Evolutionary conservation across 306 rosid species (phyloP), one percentile per base, ranked within the genome.

Genomic region (Alnus rubra): DNA sequence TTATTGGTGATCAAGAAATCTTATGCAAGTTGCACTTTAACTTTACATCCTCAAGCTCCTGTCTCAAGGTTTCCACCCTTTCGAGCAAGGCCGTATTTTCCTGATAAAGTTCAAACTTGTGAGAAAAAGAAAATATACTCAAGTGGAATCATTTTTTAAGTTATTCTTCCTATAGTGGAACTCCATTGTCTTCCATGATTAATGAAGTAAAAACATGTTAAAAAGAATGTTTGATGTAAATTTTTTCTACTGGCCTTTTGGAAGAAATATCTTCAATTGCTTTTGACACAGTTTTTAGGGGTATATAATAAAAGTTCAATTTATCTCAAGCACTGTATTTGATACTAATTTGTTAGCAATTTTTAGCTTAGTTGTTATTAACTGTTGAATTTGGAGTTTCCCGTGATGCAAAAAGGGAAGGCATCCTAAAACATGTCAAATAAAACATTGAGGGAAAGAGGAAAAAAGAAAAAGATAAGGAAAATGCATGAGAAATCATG

Each of bases 21-120:
- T 83, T 70, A 14, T 69, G 78, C 48, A 79, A n/a, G 53, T 78
- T 77, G 88, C 97, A 85, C 79, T 80, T 92, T 70, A 51, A 83
- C 82, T 82, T 88, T 65, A 75, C 89, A 35, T 77, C 82, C 78
- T 89, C 86, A 72, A 92, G 82, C 81, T 89, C 91, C 64, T 78
- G 86, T 75, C 80, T 88, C 58, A 92, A 81, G 67, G 84, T 84
- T 85, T 89, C 91, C 78, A 92, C 77, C 74, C 62, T 87, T 73
- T 86, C 84, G 74, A 69, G 74, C 10, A 88, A 88, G 11, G 78
- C 73, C 23, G 72, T 74, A 83, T 88, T 83, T 89, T 92, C 88
- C 97, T 89, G 85, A 69, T 73, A 81, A 71, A 68, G 59, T 59
- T 50, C 30, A 74, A 77, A 72, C 53, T 79, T 49, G 75, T 82